phyloP scores from a whole-genome alignment of 2,329 filamentous ascomycete species.

The Aureobasidium sp. region DNA sequence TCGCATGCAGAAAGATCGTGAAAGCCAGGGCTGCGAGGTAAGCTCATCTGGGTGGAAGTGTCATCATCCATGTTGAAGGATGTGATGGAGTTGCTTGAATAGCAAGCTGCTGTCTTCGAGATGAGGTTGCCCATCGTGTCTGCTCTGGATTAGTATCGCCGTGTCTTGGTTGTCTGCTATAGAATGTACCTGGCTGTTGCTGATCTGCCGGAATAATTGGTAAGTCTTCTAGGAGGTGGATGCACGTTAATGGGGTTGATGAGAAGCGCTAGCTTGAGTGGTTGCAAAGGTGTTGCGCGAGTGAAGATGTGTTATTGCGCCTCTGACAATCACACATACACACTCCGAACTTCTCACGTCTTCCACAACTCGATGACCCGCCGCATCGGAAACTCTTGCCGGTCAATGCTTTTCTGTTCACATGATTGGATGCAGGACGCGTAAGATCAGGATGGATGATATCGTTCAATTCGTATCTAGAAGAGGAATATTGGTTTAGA shows the following conservation, averaged over 20 bases:
- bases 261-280: not conserved
- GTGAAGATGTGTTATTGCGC: not conserved
- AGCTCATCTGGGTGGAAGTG: not conserved
- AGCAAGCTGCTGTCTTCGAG: not conserved
- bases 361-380: not conserved
- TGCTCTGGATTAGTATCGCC: not conserved
- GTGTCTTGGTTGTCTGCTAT: not conserved
- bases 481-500: constrained; percentile 24
- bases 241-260: not conserved
- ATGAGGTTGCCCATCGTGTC: not conserved
- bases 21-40: constrained; percentile 1
- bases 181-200: not conserved
- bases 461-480: constrained; percentile 7
- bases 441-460: not conserved
- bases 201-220: not conserved
- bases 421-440: not conserved
- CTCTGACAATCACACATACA: not conserved
- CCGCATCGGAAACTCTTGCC: not conserved
- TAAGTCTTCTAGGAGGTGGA: not conserved
- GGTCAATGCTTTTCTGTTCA: not conserved
- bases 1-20: not conserved
- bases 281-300: not conserved
- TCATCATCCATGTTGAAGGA: not conserved
- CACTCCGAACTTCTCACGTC: not conserved
- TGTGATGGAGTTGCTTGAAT: not conserved